These are phyloP conservation scores for Yamadazyma epiphylla DNA, from an alignment of 1,139 yeast species.

Conservation along the genomic window DNA sequence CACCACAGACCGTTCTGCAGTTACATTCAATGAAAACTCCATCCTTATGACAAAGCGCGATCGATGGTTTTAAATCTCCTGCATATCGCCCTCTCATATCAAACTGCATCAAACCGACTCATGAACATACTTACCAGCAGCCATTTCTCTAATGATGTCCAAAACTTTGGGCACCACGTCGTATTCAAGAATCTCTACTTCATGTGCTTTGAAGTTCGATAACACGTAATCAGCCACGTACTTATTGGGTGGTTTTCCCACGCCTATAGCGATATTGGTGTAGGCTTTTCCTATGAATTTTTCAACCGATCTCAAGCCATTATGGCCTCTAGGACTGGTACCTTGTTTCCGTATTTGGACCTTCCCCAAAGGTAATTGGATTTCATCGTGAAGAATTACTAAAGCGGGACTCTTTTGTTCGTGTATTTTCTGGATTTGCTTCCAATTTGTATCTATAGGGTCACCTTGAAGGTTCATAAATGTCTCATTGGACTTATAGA, in stretches of 20 bases:
- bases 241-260: constrained; percentile 56
- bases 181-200: constrained; percentile 26
- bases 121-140: constrained; percentile 24
- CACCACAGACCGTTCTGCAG: constrained; percentile 42
- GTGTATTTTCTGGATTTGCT: constrained; percentile 21
- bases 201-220: constrained; percentile 37
- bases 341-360: constrained; percentile 54
- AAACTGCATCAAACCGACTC: constrained; percentile 12
- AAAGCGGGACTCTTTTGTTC: constrained; percentile 25
- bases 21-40: constrained; percentile 37
- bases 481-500: constrained; percentile 46
- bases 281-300: constrained; percentile 39
- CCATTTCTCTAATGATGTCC: constrained; percentile 31
- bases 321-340: constrained; percentile 72
- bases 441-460: constrained; percentile 46
- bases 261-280: constrained; percentile 64
- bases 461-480: constrained; percentile 69
- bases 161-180: constrained; percentile 38
- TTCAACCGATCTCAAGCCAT: constrained; percentile 65
- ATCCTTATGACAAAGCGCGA: constrained; percentile 12
- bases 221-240: constrained; percentile 64
- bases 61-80: constrained; percentile 1
- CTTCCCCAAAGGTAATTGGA: constrained; percentile 61
- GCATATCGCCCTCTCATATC: no score
- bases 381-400: constrained; percentile 72